Conservation (phyloP, 768 basidiomycete genomes). For the Mycena venus region DNA sequence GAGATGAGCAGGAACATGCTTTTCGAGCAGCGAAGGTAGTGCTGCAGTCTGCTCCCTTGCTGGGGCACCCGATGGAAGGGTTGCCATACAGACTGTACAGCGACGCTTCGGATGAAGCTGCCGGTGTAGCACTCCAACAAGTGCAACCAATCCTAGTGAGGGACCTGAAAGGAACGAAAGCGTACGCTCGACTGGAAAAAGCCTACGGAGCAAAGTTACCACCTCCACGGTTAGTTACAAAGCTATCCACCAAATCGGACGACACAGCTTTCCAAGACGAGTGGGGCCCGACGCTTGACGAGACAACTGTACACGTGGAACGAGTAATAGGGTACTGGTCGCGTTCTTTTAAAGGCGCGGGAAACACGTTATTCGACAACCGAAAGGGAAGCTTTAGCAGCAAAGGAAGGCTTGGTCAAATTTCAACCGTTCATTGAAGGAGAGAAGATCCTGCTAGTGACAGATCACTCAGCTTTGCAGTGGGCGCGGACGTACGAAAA, state of each 20-base stretch:
- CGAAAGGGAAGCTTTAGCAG: conserved; percentile 44
- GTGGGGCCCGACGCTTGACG: not conserved
- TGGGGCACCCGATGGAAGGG: conserved; percentile 35
- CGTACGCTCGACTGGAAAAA: conserved; percentile 4
- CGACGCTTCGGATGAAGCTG: conserved; percentile 39
- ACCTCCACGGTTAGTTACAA: not conserved
- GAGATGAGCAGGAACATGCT: not conserved
- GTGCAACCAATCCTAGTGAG: conserved; percentile 19
- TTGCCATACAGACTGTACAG: conserved; percentile 44
- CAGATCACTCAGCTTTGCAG: conserved; percentile 16
- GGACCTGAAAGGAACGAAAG: conserved; percentile 26
- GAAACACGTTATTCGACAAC: conserved; percentile 43
- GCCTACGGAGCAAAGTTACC: conserved; percentile 14
- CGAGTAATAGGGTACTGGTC: conserved; percentile 40
- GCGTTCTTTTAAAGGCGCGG: conserved; percentile 34
- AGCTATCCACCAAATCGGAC: not conserved
- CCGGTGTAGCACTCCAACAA: conserved; percentile 31
- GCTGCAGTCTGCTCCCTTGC: conserved; percentile 25
- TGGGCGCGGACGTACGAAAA: conserved; percentile 28
- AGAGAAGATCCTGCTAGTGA: conserved; percentile 33
- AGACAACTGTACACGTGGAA: conserved; percentile 17
- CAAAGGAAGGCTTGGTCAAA: no score
- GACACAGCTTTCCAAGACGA: not conserved
- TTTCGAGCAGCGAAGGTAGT: not conserved
- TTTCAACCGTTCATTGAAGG: conserved; percentile 48